phyloP scores from a whole-genome alignment of 805 yeast species.

The Phaffomyces thermotolerans region DNA sequence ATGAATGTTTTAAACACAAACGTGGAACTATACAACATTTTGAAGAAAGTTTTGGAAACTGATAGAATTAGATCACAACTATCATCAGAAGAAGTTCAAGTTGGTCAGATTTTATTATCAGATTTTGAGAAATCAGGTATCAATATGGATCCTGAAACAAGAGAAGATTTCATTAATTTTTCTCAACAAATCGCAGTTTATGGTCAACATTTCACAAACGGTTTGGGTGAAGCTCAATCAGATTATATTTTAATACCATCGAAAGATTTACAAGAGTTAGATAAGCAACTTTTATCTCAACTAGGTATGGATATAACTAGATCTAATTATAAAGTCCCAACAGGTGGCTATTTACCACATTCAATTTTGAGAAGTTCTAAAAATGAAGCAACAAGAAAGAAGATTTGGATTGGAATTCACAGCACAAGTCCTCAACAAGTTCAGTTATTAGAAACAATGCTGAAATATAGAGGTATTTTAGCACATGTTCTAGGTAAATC shows the following conservation, averaged over 20 bases:
- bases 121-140: conserved; percentile 92
- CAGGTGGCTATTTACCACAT: conserved; percentile 59
- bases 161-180: conserved; percentile 64
- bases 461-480: conserved; percentile 59
- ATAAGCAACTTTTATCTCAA: conserved; percentile 20
- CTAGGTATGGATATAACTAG: conserved; percentile 32
- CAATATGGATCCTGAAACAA: conserved; percentile 56
- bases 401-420: conserved; percentile 71
- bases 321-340: conserved; percentile 42
- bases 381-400: conserved; percentile 48
- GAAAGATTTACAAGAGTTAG: conserved; percentile 17
- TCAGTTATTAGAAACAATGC: conserved; percentile 45
- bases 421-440: conserved; percentile 60
- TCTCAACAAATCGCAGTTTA: conserved; percentile 74
- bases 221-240: conserved; percentile 14
- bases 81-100: conserved; percentile 71
- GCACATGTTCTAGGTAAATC: conserved; percentile 66
- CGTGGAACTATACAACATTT: conserved; percentile 54
- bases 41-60: conserved; percentile 47
- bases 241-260: conserved; percentile 17
- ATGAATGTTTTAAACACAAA: conserved; percentile 91
- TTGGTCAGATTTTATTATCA: conserved; percentile 69
- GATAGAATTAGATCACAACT: conserved; percentile 28
- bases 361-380: conserved; percentile 54
- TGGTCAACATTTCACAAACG: conserved; percentile 64